Evolutionary conservation across 2,329 filamentous ascomycete genomes (phyloP).

Genomic region (Aspergillus nomiae): DNA sequence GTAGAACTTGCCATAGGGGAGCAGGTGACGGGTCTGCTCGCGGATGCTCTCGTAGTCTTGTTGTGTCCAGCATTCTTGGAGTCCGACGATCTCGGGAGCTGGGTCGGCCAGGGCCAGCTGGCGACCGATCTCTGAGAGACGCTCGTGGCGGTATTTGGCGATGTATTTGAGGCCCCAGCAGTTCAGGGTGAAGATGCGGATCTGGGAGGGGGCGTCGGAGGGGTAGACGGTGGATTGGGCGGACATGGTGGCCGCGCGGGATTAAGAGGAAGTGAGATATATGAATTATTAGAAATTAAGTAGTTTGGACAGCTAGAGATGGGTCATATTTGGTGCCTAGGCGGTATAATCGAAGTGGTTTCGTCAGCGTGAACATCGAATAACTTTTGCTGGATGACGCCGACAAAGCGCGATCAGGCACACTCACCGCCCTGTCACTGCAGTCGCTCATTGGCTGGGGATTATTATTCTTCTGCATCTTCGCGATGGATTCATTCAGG

Average conservation of each 20-base stretch:
- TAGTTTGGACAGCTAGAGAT: neutral
- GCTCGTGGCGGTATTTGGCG: slow-evolving; percentile 73
- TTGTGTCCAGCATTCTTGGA: slow-evolving; percentile 94
- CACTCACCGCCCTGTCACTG: neutral
- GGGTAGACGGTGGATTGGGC: slow-evolving; percentile 5
- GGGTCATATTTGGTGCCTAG: neutral
- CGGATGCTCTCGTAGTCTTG: slow-evolving; percentile 80
- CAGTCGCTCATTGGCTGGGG: slow-evolving; percentile 2
- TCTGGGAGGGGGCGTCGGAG: slow-evolving; percentile 52
- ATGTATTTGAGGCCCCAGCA: slow-evolving; percentile 96
- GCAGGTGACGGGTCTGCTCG: slow-evolving; percentile 67
- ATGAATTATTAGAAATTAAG: neutral
- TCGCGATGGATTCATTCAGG: slow-evolving; percentile 6
- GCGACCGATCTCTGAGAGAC: slow-evolving; percentile 80
- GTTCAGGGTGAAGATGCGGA: slow-evolving; percentile 86
- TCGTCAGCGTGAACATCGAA: neutral
- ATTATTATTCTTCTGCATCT: neutral
- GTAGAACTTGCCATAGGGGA: slow-evolving; percentile 94
- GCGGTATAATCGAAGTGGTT: neutral
- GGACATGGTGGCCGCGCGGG: neutral
- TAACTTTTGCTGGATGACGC: neutral
- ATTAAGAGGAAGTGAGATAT: neutral
- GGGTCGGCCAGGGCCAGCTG: slow-evolving; percentile 71
- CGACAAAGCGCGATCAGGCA: neutral
- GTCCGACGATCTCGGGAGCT: slow-evolving; percentile 79